These are phyloP conservation scores for Pseudognaphalium luteoalbum DNA, from an alignment of 129 eudicot genomes.

Conservation along the genomic window DNA sequence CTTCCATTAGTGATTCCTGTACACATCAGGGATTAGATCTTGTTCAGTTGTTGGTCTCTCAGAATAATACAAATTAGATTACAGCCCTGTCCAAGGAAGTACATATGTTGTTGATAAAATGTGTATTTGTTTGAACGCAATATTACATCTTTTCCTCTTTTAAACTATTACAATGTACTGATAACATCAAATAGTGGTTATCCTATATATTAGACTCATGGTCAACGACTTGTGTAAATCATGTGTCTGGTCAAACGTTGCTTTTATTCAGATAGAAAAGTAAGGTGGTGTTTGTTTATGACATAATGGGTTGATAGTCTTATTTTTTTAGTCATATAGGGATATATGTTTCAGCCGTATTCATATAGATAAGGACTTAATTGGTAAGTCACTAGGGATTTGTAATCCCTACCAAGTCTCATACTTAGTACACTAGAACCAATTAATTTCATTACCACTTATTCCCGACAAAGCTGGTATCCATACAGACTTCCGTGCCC, in stretches of 20 bases:
- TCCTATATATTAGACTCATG: not conserved
- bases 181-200: not conserved
- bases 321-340: not conserved
- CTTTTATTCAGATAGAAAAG: not conserved
- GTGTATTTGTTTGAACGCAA: not conserved
- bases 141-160: not conserved
- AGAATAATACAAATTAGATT: not conserved
- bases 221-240: not conserved
- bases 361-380: not conserved
- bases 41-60: conserved; percentile 10
- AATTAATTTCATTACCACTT: not conserved
- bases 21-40: not conserved
- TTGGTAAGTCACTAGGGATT: not conserved
- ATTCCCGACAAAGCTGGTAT: not conserved
- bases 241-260: not conserved
- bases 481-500: not conserved
- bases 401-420: not conserved
- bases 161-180: conserved; percentile 3
- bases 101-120: not conserved
- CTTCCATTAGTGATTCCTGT: conserved; percentile 26
- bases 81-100: not conserved
- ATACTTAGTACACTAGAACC: not conserved
- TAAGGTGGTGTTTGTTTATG: not conserved
- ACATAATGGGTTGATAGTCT: not conserved
- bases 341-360: not conserved